Conservation (phyloP, 768 basidiomycete genomes). For the Suillus brevipes region DNA sequence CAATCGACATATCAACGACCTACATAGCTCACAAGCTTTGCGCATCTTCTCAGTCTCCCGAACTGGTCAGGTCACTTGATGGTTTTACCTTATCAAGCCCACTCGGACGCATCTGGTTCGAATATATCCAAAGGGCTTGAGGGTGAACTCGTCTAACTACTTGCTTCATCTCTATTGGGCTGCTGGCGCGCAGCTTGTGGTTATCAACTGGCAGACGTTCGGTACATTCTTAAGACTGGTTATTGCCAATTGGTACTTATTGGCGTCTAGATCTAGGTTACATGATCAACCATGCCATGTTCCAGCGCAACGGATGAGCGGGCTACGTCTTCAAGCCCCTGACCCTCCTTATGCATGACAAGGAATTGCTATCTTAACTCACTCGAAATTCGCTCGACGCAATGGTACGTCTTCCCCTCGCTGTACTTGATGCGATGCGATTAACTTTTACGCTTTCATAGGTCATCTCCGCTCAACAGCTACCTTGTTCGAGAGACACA, state of each 20-base stretch:
- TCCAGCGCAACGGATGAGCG: constrained; percentile 82
- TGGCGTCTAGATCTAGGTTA: constrained; percentile 73
- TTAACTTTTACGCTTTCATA: constrained; percentile 21
- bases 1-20: background rate
- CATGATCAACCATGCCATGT: constrained; percentile 95
- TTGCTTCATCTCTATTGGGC: constrained; percentile 90
- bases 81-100: constrained; percentile 86
- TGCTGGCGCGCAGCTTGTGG: constrained; percentile 84
- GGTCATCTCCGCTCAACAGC: constrained; percentile 88
- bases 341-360: constrained; percentile 64
- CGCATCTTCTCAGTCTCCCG: constrained; percentile 5
- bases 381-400: constrained; percentile 65
- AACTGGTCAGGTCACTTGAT: constrained; percentile 47
- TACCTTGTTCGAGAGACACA: constrained; percentile 71
- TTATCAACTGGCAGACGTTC: constrained; percentile 97
- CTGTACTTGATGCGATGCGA: background rate
- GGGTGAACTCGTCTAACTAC: constrained; percentile 85
- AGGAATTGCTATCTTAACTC: constrained; percentile 52
- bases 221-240: constrained; percentile 48
- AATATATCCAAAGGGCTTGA: constrained; percentile 81
- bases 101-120: constrained; percentile 79
- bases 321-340: constrained; percentile 92
- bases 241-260: constrained; percentile 1
- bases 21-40: constrained; percentile 8
- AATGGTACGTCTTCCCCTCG: constrained; percentile 43